A percentile compares a stretch with the other conserved stretches of the same genome.
Conservation (phyloP, 805 yeast genomes). For the Metschnikowia gelsemii region DNA sequence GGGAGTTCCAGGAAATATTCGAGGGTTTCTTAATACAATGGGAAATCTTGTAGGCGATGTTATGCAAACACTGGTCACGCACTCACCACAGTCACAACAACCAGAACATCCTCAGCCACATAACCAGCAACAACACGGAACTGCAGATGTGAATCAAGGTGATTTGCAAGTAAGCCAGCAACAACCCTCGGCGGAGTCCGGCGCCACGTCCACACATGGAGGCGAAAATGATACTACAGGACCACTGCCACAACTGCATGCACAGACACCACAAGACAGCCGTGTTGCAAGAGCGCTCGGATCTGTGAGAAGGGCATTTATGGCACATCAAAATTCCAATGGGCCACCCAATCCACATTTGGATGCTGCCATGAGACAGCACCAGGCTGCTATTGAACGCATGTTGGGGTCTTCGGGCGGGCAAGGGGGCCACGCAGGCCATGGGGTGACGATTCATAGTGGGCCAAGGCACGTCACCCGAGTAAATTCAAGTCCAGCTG, state of each 20-base stretch:
- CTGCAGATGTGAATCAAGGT: no score
- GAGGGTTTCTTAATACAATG: slow-evolving; percentile 13
- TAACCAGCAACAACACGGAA: background rate
- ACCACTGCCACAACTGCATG: no score
- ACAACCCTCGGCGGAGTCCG: background rate
- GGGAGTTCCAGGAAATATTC: background rate
- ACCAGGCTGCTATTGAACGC: slow-evolving; percentile 8
- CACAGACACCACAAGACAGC: background rate
- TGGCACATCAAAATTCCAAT: slow-evolving; percentile 1
- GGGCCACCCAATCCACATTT: background rate
- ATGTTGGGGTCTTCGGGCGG: slow-evolving; percentile 1
- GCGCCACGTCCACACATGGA: no score
- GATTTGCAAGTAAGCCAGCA: no score
- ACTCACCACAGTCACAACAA: background rate
- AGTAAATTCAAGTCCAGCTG: no score
- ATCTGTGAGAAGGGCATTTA: slow-evolving; percentile 3
- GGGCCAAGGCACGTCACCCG: no score
- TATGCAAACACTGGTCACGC: slow-evolving; percentile 3
- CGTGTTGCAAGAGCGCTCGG: no score
- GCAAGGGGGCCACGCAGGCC: no score
- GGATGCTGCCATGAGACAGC: slow-evolving; percentile 7
- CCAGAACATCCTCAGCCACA: background rate
- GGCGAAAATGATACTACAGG: no score
- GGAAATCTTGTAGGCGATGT: slow-evolving; percentile 16
- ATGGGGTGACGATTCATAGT: background rate